Base-by-base conservation (phyloP, 345 rosid genomes). In the Hirschfeldia incana region DNA sequence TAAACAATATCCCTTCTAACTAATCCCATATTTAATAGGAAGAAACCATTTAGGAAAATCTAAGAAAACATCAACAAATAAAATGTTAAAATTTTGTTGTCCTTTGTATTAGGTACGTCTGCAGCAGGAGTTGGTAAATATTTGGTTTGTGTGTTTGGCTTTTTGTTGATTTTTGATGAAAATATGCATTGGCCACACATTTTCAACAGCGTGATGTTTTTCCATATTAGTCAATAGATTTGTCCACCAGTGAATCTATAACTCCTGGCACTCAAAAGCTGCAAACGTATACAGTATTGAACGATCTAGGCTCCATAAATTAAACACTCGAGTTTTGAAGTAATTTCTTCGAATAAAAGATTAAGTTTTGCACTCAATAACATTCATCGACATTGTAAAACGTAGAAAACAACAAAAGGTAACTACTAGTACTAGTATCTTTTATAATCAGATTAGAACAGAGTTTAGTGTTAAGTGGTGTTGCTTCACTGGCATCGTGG, bases 401-500 rank as follows among this genome's bases (percentile, higher is more conserved):
- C 21, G 21, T 21, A 21, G 21, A 21, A 21, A 21, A 21, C 21
- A 21, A 21, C 21, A 21, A 21, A 21, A 21, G 21, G 21, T 21
- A 21, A 21, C 21, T 21, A 21, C 21, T 21, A 21, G 21, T 21
- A 21, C 21, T 21, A n/a, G n/a, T n/a, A 21, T 21, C 21, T 21
- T 21, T 21, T 21, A 12, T 71, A 37, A 64, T 77, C 65, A 66
- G 69, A 67, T 69, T 67, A 73, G 78, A 73, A 46, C 30, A 28
- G 70, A 79, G 78, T 28, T 49, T 16, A 74, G 79, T 75, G 83
- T 51, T 49, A 8, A 69, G 79, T 75, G 83, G 72, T 49, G 61
- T 44, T 67, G 78, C 58, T 44, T 73, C 71, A 69, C 78, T 79
- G 78, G 78, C 78, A 74, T 10, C 17, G 49, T 80, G 61, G 67